Conservation (phyloP, 805 yeast species). For the Yamadazyma akitaensis region DNA sequence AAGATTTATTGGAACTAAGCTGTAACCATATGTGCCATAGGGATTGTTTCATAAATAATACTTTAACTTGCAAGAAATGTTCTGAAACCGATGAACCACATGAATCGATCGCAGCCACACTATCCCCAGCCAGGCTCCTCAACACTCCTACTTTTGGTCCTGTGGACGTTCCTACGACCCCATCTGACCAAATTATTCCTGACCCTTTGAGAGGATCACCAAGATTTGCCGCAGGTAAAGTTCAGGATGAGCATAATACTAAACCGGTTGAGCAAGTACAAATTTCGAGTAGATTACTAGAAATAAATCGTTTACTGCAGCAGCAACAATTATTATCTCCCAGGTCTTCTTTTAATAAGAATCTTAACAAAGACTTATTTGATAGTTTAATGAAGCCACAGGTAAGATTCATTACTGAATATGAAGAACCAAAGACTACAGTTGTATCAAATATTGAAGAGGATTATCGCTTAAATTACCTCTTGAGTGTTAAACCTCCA, state of each 20-base stretch:
- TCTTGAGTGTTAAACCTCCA: slow-evolving; percentile 22
- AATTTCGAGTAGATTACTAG: neutral
- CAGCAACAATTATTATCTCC: slow-evolving; percentile 16
- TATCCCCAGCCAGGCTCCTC: neutral
- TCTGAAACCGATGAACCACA: neutral
- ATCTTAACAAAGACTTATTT: slow-evolving; percentile 13
- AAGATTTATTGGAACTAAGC: slow-evolving; percentile 17
- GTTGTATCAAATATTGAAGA: slow-evolving; percentile 3
- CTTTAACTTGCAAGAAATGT: slow-evolving; percentile 14
- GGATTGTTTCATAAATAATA: slow-evolving; percentile 20
- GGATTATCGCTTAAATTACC: slow-evolving; percentile 15
- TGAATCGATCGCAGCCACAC: neutral
- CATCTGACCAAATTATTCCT: slow-evolving; percentile 17
- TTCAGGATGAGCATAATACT: neutral
- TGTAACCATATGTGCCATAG: slow-evolving; percentile 27
- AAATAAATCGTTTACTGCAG: slow-evolving; percentile 4
- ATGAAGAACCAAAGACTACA: slow-evolving; percentile 1
- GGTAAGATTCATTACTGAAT: slow-evolving; percentile 10
- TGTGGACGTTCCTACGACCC: slow-evolving; percentile 14
- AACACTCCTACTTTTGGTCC: slow-evolving; percentile 13
- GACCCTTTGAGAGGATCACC: slow-evolving; percentile 12
- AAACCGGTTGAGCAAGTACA: neutral
- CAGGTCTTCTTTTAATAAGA: slow-evolving; percentile 15
- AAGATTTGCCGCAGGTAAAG: neutral
- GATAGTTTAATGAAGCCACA: slow-evolving; percentile 16